phyloP scores from a whole-genome alignment of 2,329 filamentous ascomycete species.

The Diaporthe sp. region DNA sequence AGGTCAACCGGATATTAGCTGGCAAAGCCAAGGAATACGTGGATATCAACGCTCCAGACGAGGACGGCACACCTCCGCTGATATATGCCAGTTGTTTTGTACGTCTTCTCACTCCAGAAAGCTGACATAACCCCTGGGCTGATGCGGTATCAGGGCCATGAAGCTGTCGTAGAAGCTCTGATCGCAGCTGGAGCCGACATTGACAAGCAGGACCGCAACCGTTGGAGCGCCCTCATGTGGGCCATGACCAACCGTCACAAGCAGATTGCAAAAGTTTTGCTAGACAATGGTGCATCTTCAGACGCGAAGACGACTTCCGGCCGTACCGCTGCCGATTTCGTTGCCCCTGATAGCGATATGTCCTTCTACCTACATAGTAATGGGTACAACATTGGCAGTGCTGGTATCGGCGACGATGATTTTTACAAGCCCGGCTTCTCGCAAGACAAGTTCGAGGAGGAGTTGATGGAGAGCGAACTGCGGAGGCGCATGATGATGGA shows the following conservation, averaged over 20 bases:
- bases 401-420: slow-evolving; percentile 81
- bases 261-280: slow-evolving; percentile 89
- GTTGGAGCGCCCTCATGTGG: slow-evolving; percentile 99
- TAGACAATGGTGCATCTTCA: slow-evolving; percentile 95
- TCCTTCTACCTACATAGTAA: slow-evolving; percentile 95
- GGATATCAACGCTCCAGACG: slow-evolving; percentile 89
- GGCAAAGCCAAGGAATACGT: slow-evolving; percentile 83
- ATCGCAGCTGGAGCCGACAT: slow-evolving; percentile 90
- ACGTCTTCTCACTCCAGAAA: slow-evolving; percentile 53
- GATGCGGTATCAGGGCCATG: slow-evolving; percentile 76
- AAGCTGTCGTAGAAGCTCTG: slow-evolving; percentile 86
- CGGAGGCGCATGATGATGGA: slow-evolving; percentile 99
- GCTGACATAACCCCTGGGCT: slow-evolving; percentile 39
- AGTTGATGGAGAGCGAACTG: slow-evolving; percentile 96
- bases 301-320: slow-evolving; percentile 96
- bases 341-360: slow-evolving; percentile 95
- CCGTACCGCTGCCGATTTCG: slow-evolving; percentile 95
- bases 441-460: slow-evolving; percentile 95
- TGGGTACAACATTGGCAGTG: slow-evolving; percentile 89
- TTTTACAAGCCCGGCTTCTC: slow-evolving; percentile 95
- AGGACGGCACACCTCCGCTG: slow-evolving; percentile 94
- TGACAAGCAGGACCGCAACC: slow-evolving; percentile 93
- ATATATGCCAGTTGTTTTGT: slow-evolving; percentile 99
- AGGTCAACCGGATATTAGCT: slow-evolving; percentile 81
- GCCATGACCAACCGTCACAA: slow-evolving; percentile 99